Evolutionary conservation across 805 yeast species (phyloP), one percentile per base, ranked within the genome.

Genomic region (Hanseniaspora valbyensis): DNA sequence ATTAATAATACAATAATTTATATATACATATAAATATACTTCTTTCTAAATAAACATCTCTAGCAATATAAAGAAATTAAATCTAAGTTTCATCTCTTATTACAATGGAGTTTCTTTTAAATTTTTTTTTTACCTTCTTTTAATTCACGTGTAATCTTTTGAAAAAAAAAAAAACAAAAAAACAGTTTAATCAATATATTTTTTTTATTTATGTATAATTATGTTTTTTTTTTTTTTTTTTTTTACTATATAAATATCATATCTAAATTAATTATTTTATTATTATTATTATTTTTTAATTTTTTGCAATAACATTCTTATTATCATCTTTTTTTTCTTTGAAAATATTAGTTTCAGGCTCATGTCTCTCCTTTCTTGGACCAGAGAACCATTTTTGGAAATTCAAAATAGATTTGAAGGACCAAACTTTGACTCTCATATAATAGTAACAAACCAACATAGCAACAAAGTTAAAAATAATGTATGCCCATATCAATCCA

Each of bases 401-500:
- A 39, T 67, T 59, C 53, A 71, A 58, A 48, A 71, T 66, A 24
- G 64, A 57, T 34, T 56, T 60, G 53, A 57, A 54, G 6, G 61
- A 66, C 59, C 57, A 67, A 36, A 66, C 73, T 58, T 64, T 66
- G 16, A 67, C 69, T 63, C 71, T 67, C 61, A 63, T 57, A 32
- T 60, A 30, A 50, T 62, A 68, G 56, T 67, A 68, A 41, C 66
- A 61, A 2, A 49, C 36, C 21, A 62, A 57, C 76, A 74, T 73
- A 10, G 66, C 68, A 44, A 51, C 40, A 26, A 66, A 55, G 57
- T 72, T 71, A 63, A 72, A 66, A 32, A 60, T 40, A 49, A 71
- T 68, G 61, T 60, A 72, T 24, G 64, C 72, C 67, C 69, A 66
- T 64, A 75, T 67, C 55, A 79, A 69, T 56, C 85, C 85, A 56